These are phyloP conservation scores for Tolypocladium amazonense DNA, from an alignment of 2,329 filamentous ascomycete species.

Conservation along the genomic window DNA sequence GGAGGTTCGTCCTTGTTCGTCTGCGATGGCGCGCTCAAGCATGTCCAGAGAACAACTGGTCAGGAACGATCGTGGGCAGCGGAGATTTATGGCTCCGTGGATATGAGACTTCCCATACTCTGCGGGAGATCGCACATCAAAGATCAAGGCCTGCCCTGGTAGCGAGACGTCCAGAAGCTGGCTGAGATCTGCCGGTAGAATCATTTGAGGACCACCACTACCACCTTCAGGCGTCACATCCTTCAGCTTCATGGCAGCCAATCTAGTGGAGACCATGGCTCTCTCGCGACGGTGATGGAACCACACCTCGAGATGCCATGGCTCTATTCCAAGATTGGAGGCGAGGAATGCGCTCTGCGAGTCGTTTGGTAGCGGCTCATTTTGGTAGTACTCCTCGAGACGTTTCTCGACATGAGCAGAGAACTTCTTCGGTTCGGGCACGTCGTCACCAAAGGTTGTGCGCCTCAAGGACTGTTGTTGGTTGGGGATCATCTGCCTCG, in stretches of 20 bases:
- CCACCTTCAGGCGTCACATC: slow-evolving; percentile 19
- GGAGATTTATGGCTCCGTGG: slow-evolving; percentile 39
- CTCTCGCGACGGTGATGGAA: slow-evolving; percentile 42
- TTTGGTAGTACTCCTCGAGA: slow-evolving; percentile 42
- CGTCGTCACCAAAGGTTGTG: slow-evolving; percentile 26
- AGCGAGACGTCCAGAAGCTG: slow-evolving; percentile 39
- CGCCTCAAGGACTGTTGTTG: slow-evolving; percentile 30
- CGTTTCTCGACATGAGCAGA: slow-evolving; percentile 37
- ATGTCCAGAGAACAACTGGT: slow-evolving; percentile 36
- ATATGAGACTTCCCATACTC: slow-evolving; percentile 43
- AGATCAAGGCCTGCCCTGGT: slow-evolving; percentile 32
- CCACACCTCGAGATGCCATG: slow-evolving; percentile 42
- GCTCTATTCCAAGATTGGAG: slow-evolving; percentile 42
- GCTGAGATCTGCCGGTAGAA: slow-evolving; percentile 40
- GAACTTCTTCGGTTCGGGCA: slow-evolving; percentile 33
- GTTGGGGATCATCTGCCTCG: slow-evolving; percentile 33
- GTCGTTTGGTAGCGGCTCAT: slow-evolving; percentile 35
- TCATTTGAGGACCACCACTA: slow-evolving; percentile 31
- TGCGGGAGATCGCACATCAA: slow-evolving; percentile 36
- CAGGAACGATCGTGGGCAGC: slow-evolving; percentile 38
- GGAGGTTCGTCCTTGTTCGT: slow-evolving; percentile 34
- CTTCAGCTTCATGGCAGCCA: slow-evolving; percentile 32
- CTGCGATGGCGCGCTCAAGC: slow-evolving; percentile 37
- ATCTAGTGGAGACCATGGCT: slow-evolving; percentile 31
- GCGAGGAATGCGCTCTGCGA: slow-evolving; percentile 42